Base-by-base conservation (phyloP, 139 green algal genomes). In the Chlorella sp. region DNA sequence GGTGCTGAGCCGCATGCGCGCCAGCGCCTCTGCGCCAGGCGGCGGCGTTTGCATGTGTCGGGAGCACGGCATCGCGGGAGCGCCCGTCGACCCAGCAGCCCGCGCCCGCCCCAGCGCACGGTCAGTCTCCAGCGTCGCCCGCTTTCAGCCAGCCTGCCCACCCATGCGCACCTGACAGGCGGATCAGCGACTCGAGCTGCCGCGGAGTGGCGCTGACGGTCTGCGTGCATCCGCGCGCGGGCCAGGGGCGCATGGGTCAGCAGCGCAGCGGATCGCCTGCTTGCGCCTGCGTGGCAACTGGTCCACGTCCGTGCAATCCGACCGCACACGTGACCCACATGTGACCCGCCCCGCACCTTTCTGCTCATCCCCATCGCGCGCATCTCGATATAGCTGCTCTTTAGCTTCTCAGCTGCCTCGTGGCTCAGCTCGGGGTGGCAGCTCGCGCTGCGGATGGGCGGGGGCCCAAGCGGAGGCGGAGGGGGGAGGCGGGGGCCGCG, bases 121-220 rank as follows among this genome's bases (percentile, higher is more conserved):
- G n/a, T n/a, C n/a, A n/a, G n/a, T n/a, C n/a, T n/a, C n/a, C n/a
- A n/a, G n/a, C n/a, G n/a, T n/a, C n/a, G n/a, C n/a, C n/a, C n/a
- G n/a, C n/a, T n/a, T n/a, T n/a, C n/a, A n/a, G n/a, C n/a, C n/a
- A n/a, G n/a, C n/a, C n/a, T n/a, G n/a, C n/a, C n/a, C n/a, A n/a
- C n/a, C n/a, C n/a, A n/a, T n/a, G n/a, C 63, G n/a, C 43, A 50
- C 68, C 68, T 51, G 87, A 93, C 70, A 98, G 77, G 27, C 95
- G 88, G 65, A 99, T 86, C 29, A 99, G 82, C 29, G 94, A 95
- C 88, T 99, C 96, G 74, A 99, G 91, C 91, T 99, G 96, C 5
- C 96, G 88, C 0, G 96, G 94, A 1, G 96, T 99, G 45, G 96
- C 95, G 21, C 89, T 91, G 72, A 97, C 92, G 40, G 86, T 82